Evolutionary conservation across 2,329 filamentous ascomycete genomes (phyloP), one percentile per base, ranked within the genome.

Genomic region (Rhytidhysteron rufulum): DNA sequence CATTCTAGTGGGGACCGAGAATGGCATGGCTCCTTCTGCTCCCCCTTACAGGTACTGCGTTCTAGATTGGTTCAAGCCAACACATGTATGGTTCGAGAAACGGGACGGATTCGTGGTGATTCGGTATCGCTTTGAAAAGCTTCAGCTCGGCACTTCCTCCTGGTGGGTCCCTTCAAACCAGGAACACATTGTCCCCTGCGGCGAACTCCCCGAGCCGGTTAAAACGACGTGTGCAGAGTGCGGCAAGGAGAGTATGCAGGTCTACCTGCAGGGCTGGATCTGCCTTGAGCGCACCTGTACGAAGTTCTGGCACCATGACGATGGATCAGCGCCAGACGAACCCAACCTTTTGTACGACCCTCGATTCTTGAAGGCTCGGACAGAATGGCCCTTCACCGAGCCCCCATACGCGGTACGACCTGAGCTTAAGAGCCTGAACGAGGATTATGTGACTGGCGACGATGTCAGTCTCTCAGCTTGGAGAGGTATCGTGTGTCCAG

Each of bases 31-130:
- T 15, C 68, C 71, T 0, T 72, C 70, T 1, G 65, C 69, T 19
- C 66, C 82, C 6, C 75, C 77, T 0, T 71, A 82, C 42, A 66
- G 73, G 1, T 88, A 82, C 51, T 80, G 76, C 40, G 79, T 88
- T 0, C 68, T 89, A 31, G 83, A 72, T n/a, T 81, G 74, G 58
- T 89, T 86, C 57, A 78, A 81, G 35, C 68, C 86, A 10, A 85
- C 82, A 0, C 69, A 83, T 35, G 69, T 88, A 0, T 90, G 85
- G 85, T 69, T 65, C 9, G 85, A 90, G 50, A 74, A 71, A 43
- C 66, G 66, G 4, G 46, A 64, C 1, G 58, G 68, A 1, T 68
- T 58, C 5, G 62, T 58, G 1, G 69, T 72, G 0, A 74, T 77
- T 50, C 80, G 79, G 47, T 72, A 84, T 19, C 77, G 84, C 0